Percentiles rank a stretch among this genome's conserved stretches.
Evolutionary conservation across 768 basidiomycete genomes (phyloP).

Genomic region (Termitomyces sp.): DNA sequence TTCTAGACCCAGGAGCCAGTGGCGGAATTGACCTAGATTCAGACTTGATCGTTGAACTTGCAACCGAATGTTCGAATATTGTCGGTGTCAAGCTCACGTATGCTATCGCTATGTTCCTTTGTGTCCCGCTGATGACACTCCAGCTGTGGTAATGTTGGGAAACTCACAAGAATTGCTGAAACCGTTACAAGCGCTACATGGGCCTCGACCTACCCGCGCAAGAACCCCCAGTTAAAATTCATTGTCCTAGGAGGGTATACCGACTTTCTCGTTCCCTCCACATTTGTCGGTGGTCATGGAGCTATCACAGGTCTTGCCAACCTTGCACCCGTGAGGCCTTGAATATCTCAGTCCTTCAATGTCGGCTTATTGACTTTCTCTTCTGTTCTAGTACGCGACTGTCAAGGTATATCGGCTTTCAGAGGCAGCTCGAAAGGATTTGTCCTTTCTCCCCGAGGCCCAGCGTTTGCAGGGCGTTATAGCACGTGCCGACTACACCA

Average conservation of each 20-base stretch:
- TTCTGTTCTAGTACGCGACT: slow-evolving; percentile 44
- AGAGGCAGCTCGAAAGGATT: slow-evolving; percentile 47
- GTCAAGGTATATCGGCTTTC: slow-evolving; percentile 59
- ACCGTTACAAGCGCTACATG: slow-evolving; percentile 56
- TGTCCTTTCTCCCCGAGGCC: slow-evolving; percentile 58
- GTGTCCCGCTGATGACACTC: not conserved
- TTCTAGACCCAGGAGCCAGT: slow-evolving; percentile 74
- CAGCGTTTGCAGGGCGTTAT: slow-evolving; percentile 75
- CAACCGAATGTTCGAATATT: slow-evolving; percentile 68
- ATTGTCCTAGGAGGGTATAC: slow-evolving; percentile 81
- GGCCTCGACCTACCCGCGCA: slow-evolving; percentile 56
- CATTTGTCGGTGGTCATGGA: slow-evolving; percentile 73
- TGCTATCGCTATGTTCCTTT: slow-evolving; percentile 20
- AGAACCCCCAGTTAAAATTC: slow-evolving; percentile 63
- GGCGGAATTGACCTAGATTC: slow-evolving; percentile 92
- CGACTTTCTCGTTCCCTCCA: slow-evolving; percentile 76
- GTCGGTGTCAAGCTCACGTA: slow-evolving; percentile 89
- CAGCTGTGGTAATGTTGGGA: slow-evolving; percentile 90
- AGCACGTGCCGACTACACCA: slow-evolving; percentile 75
- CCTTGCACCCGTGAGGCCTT: slow-evolving; percentile 58
- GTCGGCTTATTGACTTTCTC: not conserved
- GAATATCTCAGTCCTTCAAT: slow-evolving; percentile 1
- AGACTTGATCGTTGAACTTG: slow-evolving; percentile 79
- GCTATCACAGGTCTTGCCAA: slow-evolving; percentile 90
- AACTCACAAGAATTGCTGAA: slow-evolving; percentile 79